Evolutionary conservation across 805 yeast species (phyloP), one percentile per base, ranked within the genome.

Genomic region (Candida endomychidarum): DNA sequence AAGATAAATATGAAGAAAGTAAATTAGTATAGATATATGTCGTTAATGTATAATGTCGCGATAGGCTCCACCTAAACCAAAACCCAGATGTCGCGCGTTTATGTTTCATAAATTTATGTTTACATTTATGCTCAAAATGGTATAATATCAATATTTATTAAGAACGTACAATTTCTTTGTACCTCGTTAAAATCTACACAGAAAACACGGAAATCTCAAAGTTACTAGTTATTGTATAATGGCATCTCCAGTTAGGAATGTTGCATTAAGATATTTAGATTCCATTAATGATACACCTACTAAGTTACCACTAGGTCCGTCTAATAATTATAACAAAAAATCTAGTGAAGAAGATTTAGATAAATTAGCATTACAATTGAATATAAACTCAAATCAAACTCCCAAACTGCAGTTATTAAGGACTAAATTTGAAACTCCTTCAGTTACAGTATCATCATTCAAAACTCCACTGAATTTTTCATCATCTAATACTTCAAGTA

Each of bases 381-480:
- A 63, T 37, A 46, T 63, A 14, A 54, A 55, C 12, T 50, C 61
- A 2, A 36, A 26, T 2, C 47, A 57, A 2, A 50, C 57, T 19
- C 52, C 55, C 15, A 60, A 57, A 31, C 51, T 59, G 4, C 60
- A 54, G 5, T 44, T 63, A 15, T 48, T 65, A 11, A 52, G 65
- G 28, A 48, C 64, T 4, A 55, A 58, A 27, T 69, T 61, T 41
- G 72, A 67, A 37, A 55, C 70, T 0, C 70, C 71, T 2, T 65
- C 72, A 9, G 74, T 67, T 1, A 69, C 73, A 0, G 65, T 69
- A 3, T 62, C 70, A 2, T 60, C 70, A 4, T 69, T 69, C 51
- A 68, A 67, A 42, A 52, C 60, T 12, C 62, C 70, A 1, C 40
- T 41, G 22, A 40, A 42, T 26, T 28, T 38, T 20, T 43, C 48